These are phyloP conservation scores for Thelonectria rubi DNA, from an alignment of 2,329 filamentous ascomycete genomes.

Conservation along the genomic window DNA sequence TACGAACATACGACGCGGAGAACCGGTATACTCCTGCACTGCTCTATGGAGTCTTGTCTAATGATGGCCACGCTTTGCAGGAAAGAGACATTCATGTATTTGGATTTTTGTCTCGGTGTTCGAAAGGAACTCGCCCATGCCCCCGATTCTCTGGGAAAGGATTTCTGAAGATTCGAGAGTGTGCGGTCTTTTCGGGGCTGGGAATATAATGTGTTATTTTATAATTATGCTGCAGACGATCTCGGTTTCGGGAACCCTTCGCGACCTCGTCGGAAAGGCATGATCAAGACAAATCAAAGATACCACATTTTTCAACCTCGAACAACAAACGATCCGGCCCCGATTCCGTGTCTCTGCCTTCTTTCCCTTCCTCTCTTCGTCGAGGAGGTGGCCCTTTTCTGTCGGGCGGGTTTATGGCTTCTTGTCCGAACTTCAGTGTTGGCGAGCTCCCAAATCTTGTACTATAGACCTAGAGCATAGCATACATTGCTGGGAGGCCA, in stretches of 20 bases:
- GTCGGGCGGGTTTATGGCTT: constrained; percentile 52
- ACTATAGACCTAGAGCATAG: constrained; percentile 41
- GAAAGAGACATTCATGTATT: constrained; percentile 43
- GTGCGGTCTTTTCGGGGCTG: constrained; percentile 43
- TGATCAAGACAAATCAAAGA: constrained; percentile 25
- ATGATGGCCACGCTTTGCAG: constrained; percentile 45
- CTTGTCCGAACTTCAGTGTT: constrained; percentile 42
- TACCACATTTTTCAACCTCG: constrained; percentile 36
- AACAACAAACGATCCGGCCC: constrained; percentile 15
- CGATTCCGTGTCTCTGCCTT: constrained; percentile 23
- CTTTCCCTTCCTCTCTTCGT: constrained; percentile 28
- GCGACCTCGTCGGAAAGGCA: constrained; percentile 34
- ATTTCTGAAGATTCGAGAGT: constrained; percentile 30
- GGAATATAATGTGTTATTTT: constrained; percentile 47
- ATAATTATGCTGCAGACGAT: constrained; percentile 38
- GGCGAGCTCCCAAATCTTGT: constrained; percentile 40
- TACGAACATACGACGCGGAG: constrained; percentile 49
- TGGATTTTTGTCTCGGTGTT: constrained; percentile 42
- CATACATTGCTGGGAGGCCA: constrained; percentile 49
- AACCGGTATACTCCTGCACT: constrained; percentile 44
- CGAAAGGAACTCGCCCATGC: constrained; percentile 38
- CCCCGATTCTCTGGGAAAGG: constrained; percentile 21
- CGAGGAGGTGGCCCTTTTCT: constrained; percentile 1
- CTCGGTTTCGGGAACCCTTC: constrained; percentile 36
- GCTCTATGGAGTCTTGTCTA: constrained; percentile 45